A percentile compares a stretch with the other conserved stretches of the same genome.
These are phyloP conservation scores for Geotrichum carabidarum DNA, from an alignment of 1,139 yeast species.

Conservation along the genomic window DNA sequence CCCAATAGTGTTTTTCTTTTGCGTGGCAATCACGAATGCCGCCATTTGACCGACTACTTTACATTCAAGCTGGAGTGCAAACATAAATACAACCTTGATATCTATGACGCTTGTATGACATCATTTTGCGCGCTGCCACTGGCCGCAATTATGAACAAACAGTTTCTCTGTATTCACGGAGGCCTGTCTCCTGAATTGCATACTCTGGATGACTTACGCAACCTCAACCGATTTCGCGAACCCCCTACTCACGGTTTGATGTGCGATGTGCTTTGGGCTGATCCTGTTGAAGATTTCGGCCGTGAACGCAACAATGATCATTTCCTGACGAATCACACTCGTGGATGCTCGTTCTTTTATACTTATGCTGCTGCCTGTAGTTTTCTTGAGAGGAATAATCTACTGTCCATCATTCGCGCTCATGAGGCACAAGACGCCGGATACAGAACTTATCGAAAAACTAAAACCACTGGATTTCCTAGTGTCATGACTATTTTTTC, in stretches of 20 bases:
- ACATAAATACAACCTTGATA: conserved; percentile 65
- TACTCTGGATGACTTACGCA: conserved; percentile 62
- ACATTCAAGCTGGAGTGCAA: conserved; percentile 88
- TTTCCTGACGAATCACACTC: conserved; percentile 64
- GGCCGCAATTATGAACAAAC: conserved; percentile 91
- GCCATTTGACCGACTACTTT: conserved; percentile 88
- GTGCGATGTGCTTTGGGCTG: conserved; percentile 97
- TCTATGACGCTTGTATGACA: conserved; percentile 70
- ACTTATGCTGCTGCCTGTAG: conserved; percentile 80
- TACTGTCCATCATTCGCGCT: conserved; percentile 82
- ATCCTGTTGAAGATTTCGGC: conserved; percentile 87
- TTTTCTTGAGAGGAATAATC: conserved; percentile 72
- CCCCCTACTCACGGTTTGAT: conserved; percentile 92
- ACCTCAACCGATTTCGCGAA: conserved; percentile 75
- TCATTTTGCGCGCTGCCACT: conserved; percentile 87
- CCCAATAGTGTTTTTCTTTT: conserved; percentile 75
- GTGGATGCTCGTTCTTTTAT: conserved; percentile 92
- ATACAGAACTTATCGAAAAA: conserved; percentile 86
- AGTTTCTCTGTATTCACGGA: conserved; percentile 94
- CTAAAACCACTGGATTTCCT: conserved; percentile 87
- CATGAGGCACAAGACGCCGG: conserved; percentile 99
- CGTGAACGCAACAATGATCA: conserved; percentile 53
- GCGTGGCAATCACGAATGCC: conserved; percentile 96
- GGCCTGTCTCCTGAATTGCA: conserved; percentile 90
- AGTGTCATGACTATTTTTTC: conserved; percentile 86